A percentile compares a stretch with the other conserved stretches of the same genome.
Conservation (phyloP, 352 stramenopile species). For the Phytopythium ostracodes region DNA sequence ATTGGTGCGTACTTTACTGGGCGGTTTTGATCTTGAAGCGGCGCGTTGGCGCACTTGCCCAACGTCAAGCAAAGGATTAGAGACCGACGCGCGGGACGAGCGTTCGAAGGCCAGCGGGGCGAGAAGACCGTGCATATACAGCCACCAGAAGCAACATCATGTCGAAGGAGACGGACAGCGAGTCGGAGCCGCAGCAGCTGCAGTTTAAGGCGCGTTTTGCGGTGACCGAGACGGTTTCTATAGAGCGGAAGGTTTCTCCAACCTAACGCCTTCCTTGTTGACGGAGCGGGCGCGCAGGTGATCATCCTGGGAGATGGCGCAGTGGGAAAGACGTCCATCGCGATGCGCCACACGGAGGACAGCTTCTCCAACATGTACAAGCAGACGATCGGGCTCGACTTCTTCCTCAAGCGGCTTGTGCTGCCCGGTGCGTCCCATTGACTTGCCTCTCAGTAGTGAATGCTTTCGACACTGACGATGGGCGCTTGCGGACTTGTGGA, state of each 20-base stretch:
- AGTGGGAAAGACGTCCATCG: slow-evolving; percentile 95
- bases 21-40: slow-evolving; percentile 8
- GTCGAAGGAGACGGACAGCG: slow-evolving; percentile 85
- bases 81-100: neutral
- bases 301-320: slow-evolving; percentile 93
- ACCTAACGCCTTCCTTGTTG: neutral
- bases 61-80: no score
- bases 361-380: slow-evolving; percentile 93
- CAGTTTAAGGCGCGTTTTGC: slow-evolving; percentile 83
- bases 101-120: neutral
- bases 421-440: no score
- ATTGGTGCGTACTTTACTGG: neutral
- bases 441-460: no score
- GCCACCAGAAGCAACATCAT: slow-evolving; percentile 17
- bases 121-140: neutral
- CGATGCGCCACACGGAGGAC: slow-evolving; percentile 89
- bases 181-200: slow-evolving; percentile 75
- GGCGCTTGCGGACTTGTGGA: neutral
- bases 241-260: no score
- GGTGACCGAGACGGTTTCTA: no score
- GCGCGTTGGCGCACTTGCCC: no score
- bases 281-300: slow-evolving; percentile 42
- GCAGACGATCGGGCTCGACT: slow-evolving; percentile 94
- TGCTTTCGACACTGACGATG: no score
- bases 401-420: slow-evolving; percentile 93